Evolutionary conservation across 2,329 filamentous ascomycete species (phyloP).

Genomic region (Fusarium subglutinans): DNA sequence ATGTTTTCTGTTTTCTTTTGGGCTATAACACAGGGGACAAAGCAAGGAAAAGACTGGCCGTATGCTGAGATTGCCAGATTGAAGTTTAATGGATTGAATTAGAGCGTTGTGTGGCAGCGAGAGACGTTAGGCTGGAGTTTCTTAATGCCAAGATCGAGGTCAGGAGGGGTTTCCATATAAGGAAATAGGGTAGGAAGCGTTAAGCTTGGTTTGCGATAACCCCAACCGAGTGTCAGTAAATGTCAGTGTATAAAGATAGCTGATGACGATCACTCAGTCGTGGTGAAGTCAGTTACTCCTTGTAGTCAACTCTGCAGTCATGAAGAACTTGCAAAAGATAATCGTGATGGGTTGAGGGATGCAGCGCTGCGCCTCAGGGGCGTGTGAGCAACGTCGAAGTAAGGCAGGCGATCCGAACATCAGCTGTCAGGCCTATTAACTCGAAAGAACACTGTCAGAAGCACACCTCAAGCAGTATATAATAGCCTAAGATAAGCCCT

Average conservation of each 20-base stretch:
- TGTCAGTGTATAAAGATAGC: background rate
- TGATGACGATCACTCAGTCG: too few species aligned
- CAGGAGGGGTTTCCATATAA: constrained; percentile 12
- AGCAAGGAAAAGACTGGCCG: background rate
- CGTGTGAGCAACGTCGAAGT: constrained; percentile 25
- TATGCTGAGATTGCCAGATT: background rate
- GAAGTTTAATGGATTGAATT: background rate
- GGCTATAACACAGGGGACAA: background rate
- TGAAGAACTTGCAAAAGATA: background rate
- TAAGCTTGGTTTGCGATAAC: background rate
- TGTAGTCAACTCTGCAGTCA: background rate
- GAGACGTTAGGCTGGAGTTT: constrained; percentile 13
- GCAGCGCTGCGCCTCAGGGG: constrained; percentile 23
- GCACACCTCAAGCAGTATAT: background rate
- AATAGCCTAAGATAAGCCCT: background rate
- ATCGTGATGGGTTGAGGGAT: background rate
- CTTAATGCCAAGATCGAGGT: constrained; percentile 26
- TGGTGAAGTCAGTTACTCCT: background rate
- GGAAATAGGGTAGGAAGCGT: background rate
- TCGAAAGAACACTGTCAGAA: background rate
- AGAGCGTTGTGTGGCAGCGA: constrained; percentile 15
- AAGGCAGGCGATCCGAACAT: background rate
- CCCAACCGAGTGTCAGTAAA: background rate
- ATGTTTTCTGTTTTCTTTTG: background rate
- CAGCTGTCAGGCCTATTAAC: background rate